Evolutionary conservation across 257 asterid genomes (phyloP).

Genomic region (Solanum corneliomulleri): DNA sequence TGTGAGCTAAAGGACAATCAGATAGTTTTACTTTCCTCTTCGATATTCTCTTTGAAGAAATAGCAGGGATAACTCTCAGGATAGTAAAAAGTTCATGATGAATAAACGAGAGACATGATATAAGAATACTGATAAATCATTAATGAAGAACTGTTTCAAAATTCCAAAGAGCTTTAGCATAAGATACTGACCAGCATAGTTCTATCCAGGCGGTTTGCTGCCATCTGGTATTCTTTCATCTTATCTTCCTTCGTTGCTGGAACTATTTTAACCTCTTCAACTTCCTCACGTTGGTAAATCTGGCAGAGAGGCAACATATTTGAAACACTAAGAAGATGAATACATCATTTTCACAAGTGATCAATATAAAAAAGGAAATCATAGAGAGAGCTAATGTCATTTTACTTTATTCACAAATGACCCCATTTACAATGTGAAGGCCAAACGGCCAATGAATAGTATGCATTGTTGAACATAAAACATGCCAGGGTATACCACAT

Average conservation of each 20-base stretch:
- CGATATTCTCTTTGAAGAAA: background rate
- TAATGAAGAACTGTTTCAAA: background rate
- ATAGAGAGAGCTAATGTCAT: background rate
- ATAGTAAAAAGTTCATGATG: background rate
- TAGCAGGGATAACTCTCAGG: background rate
- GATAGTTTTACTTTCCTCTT: background rate
- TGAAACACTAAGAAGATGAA: background rate
- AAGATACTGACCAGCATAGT: slow-evolving; percentile 51
- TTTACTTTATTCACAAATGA: background rate
- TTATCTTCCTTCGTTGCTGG: slow-evolving; percentile 44
- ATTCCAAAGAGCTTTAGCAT: slow-evolving; percentile 3
- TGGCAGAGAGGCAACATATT: slow-evolving; percentile 13
- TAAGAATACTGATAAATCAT: background rate
- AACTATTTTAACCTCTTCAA: slow-evolving; percentile 66
- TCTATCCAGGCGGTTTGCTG: slow-evolving; percentile 71
- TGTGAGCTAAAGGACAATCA: background rate
- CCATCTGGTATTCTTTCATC: slow-evolving; percentile 66
- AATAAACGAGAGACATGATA: background rate
- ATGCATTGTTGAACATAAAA: background rate
- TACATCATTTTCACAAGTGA: background rate
- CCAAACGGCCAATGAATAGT: background rate
- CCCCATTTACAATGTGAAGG: background rate
- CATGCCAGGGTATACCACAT: background rate
- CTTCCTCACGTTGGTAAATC: slow-evolving; percentile 83
- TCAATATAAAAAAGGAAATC: background rate